Base-by-base conservation (phyloP, 169 alveolate species). In the Eimeria acervulina region DNA sequence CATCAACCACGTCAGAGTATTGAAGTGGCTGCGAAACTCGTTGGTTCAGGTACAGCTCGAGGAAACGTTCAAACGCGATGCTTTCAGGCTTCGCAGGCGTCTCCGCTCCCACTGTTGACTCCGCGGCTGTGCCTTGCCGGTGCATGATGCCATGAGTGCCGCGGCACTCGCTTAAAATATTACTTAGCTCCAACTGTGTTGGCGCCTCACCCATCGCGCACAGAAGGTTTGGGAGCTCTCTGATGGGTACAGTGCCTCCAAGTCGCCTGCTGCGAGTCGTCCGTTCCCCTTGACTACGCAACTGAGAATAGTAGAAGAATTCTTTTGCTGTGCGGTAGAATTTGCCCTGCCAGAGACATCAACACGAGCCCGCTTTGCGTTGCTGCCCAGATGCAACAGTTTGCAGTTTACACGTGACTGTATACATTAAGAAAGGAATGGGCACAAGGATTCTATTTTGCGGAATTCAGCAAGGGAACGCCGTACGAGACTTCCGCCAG, bases 181-280 rank as follows among this genome's bases (percentile, higher is more conserved):
- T 98, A 84, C 96, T 97, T 33, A 98, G 98, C 95, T 98, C 99
- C 97, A 97, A 96, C 84, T 97, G 97, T 0, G 99, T 98, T 10
- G 99, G 99, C 93, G 97, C 98, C 95, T 98, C 98, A 17, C 99
- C 99, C 97, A 98, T 97, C 31, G 99, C 98, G 72, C 99, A 97
- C 98, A 98, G 97, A 95, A 98, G 94, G 96, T 98, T 98, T 63
- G 99, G 98, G 61, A 98, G 97, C 85, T 98, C 99, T 87, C 96
- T 80, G 72, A 90, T 51, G 31, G 99, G 99, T 12, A 98, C 98
- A 51, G 89, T 89, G 59, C 98, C 99, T 93, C 98, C 99, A 92
- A 98, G 97, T 83, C 96, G 97, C 96, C 99, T 97, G 47, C 98
- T 98, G 28, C 98, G 98, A 0, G 99, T 98, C n/a, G 99, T 98